Evolutionary conservation across 768 basidiomycete species (phyloP).

Genomic region (Tricholoma hemisulphureum): DNA sequence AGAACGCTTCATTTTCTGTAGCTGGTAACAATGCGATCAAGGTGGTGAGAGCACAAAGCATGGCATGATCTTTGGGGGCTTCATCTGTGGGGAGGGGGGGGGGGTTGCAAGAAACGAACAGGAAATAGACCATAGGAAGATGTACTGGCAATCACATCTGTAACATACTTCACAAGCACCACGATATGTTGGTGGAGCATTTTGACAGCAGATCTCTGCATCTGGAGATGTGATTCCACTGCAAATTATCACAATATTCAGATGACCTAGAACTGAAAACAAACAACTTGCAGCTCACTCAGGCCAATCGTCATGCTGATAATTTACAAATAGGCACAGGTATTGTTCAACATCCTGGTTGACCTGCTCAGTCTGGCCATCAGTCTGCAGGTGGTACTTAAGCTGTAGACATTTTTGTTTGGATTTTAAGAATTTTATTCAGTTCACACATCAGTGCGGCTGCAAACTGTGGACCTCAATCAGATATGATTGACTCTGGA

Average conservation of each 20-base stretch:
- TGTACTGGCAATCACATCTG: slow-evolving; percentile 71
- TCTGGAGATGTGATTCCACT: slow-evolving; percentile 91
- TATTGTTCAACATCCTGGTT: too few relatives aligned
- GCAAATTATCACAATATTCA: slow-evolving; percentile 9
- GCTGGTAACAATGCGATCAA: slow-evolving; percentile 87
- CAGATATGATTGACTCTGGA: too few relatives aligned
- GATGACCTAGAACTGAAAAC: slow-evolving; percentile 29
- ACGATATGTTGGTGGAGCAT: slow-evolving; percentile 94
- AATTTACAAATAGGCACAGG: too few relatives aligned
- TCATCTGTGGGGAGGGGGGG: slow-evolving; percentile 53
- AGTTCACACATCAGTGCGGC: too few relatives aligned
- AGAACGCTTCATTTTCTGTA: slow-evolving; percentile 77
- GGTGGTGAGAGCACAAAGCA: slow-evolving; percentile 81
- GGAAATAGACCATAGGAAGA: slow-evolving; percentile 44
- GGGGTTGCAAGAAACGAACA: neutral
- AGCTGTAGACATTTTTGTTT: too few relatives aligned
- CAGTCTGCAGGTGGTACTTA: too few relatives aligned
- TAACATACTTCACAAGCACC: slow-evolving; percentile 84
- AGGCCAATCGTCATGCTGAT: too few relatives aligned
- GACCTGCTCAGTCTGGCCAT: too few relatives aligned
- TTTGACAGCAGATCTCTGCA: slow-evolving; percentile 91
- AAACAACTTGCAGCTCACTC: slow-evolving; percentile 63
- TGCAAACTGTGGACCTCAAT: too few relatives aligned
- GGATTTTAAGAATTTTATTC: too few relatives aligned
- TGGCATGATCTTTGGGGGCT: slow-evolving; percentile 73